Conservation (phyloP, 2,329 filamentous ascomycete species). For the Colletotrichum brevisporum region DNA sequence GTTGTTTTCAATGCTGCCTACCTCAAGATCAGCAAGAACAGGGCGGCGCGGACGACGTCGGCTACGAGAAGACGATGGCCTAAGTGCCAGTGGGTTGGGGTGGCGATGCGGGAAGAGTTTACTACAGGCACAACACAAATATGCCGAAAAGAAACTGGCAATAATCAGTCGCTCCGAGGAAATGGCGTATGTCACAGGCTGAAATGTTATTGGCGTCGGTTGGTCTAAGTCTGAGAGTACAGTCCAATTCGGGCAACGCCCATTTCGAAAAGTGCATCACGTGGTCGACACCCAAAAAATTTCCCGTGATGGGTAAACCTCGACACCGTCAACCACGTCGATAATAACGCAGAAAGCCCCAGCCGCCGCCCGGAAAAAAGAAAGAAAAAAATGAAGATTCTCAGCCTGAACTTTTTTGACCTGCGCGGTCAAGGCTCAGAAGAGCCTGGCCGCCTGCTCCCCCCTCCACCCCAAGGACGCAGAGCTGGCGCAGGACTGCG, state of each 20-base stretch:
- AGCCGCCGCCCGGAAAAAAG: background rate
- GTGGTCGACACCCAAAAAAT: constrained; percentile 38
- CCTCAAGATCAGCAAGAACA: constrained; percentile 56
- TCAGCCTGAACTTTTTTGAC: constrained; percentile 98
- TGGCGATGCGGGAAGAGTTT: background rate
- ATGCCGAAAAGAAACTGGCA: constrained; percentile 3
- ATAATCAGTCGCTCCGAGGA: background rate
- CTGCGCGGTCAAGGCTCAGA: constrained; percentile 96
- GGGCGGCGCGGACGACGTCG: constrained; percentile 48
- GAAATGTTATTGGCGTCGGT: constrained; percentile 6
- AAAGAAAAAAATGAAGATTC: constrained; percentile 81
- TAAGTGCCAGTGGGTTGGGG: constrained; percentile 44
- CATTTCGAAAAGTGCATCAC: constrained; percentile 36
- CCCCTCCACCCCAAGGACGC: constrained; percentile 94
- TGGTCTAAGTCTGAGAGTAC: background rate
- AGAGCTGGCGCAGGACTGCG: constrained; percentile 87
- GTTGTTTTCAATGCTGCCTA: constrained; percentile 63
- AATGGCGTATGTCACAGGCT: too few relatives aligned
- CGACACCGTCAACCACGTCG: constrained; percentile 23
- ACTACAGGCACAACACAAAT: constrained; percentile 17
- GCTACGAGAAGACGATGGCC: constrained; percentile 61
- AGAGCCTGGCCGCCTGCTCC: constrained; percentile 82
- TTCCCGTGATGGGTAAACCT: constrained; percentile 29
- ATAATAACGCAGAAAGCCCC: background rate
- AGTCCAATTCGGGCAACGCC: constrained; percentile 33